phyloP scores from a whole-genome alignment of 225 moss, liverwort and hornwort genomes.

The Rhytidiadelphus loreus region DNA sequence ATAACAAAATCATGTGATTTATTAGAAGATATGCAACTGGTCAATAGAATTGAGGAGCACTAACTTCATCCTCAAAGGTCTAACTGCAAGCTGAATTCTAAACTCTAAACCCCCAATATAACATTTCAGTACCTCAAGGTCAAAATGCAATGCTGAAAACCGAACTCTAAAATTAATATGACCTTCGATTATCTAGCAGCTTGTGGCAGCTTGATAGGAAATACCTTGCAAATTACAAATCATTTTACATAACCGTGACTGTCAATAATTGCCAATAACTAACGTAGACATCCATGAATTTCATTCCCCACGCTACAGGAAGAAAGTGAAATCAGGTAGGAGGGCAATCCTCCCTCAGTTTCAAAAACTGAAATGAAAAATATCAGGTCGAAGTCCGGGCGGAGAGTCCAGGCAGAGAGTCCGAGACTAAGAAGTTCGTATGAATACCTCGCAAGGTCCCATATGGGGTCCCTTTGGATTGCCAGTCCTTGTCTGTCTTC shows the following conservation, averaged over 20 bases:
- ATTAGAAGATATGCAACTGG: not conserved
- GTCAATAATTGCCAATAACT: not conserved
- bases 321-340: not conserved
- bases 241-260: not conserved
- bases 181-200: not conserved
- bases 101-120: not conserved
- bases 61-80: not conserved
- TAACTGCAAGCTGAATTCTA: not conserved
- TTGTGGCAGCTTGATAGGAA: not conserved
- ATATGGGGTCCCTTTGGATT: constrained; percentile 28
- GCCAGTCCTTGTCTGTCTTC: constrained; percentile 83
- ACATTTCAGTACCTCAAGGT: not conserved
- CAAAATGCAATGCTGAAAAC: not conserved
- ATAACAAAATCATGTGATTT: not conserved
- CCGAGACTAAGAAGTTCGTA: not conserved
- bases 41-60: not conserved
- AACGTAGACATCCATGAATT: not conserved
- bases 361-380: not conserved
- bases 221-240: not conserved
- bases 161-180: not conserved
- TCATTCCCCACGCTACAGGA: not conserved
- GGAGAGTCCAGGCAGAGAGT: not conserved
- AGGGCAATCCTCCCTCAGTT: not conserved
- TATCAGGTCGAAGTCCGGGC: not conserved
- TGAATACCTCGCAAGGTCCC: constrained; percentile 21